Base-by-base conservation (phyloP, 306 rosid genomes). In the Trichosanthes cucumerina region DNA sequence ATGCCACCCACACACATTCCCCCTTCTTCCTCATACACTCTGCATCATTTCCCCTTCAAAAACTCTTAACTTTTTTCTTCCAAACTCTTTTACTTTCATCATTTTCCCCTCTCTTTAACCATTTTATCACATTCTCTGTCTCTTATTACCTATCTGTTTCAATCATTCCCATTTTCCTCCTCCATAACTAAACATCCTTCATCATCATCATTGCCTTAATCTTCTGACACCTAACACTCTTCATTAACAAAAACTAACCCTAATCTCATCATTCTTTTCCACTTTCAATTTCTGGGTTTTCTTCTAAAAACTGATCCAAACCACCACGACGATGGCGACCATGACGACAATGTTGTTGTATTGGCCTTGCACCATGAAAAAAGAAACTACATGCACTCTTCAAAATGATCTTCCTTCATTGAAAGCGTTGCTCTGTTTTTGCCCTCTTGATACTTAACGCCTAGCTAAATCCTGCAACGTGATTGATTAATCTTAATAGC, bases 61-160 rank as follows among this genome's bases (percentile, higher is more conserved):
- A 31, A 26, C 7, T 49, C 23, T 0, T 1, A 28, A 16, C 11
- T 65, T 65, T 65, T 65, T 34, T 33, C 16, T 68, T 68, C 75
- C n/a, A 12, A 70, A 70, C 56, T 70, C 21, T 19, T 66, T 38
- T 36, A 19, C 73, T 66, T 66, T 66, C 36, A 69, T 69, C 76
- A 78, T 50, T 49, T 16, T 41, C 0, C 23, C 76, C n/a, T 21
- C 53, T n/a, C 10, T 41, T 44, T 12, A 41, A 41, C 50, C 76
- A 19, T 38, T 66, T 39, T 38, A 66, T 66, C 73, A 66, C 73
- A 66, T 66, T 66, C 73, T 38, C 26, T 39, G 74, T 38, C 76
- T 70, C 75, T 21, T 12, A 9, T 39, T 19, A 69, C 75, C 53
- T 69, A 69, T 69, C 53, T 69, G 53, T 69, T 39, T 9, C 75